phyloP scores from a whole-genome alignment of 2,329 filamentous ascomycete genomes.

The Aspergillus sp. region DNA sequence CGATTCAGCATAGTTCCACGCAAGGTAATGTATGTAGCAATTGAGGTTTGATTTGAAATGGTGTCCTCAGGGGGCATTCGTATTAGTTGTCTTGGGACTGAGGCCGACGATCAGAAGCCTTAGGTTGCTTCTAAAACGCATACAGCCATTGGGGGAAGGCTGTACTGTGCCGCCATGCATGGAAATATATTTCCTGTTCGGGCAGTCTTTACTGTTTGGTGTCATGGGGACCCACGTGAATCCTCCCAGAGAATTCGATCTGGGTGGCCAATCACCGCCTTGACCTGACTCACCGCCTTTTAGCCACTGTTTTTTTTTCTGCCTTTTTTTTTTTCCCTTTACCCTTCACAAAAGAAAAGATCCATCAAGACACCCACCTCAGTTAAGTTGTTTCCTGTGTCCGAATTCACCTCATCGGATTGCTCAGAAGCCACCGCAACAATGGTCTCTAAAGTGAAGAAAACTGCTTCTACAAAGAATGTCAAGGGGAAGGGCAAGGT shows the following conservation, averaged over 20 bases:
- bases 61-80: too few relatives aligned
- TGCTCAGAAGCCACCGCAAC: slow-evolving; percentile 10
- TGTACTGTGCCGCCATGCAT: too few relatives aligned
- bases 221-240: slow-evolving; percentile 18
- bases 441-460: slow-evolving; percentile 29
- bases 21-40: too few relatives aligned
- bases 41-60: too few relatives aligned
- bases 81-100: too few relatives aligned
- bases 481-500: slow-evolving; percentile 24
- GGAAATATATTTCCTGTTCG: not conserved
- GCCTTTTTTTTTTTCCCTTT: slow-evolving; percentile 23
- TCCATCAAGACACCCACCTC: not conserved
- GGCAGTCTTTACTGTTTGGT: not conserved
- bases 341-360: slow-evolving; percentile 16
- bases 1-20: too few relatives aligned
- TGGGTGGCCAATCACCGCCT: slow-evolving; percentile 21
- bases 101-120: too few relatives aligned
- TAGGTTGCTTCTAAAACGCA: too few relatives aligned
- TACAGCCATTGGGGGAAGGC: too few relatives aligned
- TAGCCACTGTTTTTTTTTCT: slow-evolving; percentile 16
- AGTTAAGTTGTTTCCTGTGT: not conserved
- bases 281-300: slow-evolving; percentile 23
- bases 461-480: slow-evolving; percentile 21
- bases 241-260: not conserved
- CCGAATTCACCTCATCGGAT: slow-evolving; percentile 1